phyloP scores from a whole-genome alignment of 495 filamentous ascomycete genomes.

The Aspergillus sclerotiicarbonarius region DNA sequence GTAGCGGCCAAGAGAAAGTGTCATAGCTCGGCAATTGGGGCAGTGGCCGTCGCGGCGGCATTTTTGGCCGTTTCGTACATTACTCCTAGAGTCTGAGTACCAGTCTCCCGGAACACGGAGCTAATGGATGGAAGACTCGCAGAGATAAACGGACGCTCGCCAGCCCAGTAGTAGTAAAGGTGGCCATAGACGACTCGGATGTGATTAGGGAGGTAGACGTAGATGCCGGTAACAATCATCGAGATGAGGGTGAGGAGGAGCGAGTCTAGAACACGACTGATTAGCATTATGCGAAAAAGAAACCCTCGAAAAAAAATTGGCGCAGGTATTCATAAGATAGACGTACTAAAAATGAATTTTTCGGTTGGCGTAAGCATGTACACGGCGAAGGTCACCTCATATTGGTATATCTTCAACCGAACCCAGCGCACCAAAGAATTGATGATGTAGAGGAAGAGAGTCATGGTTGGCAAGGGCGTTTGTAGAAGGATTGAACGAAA shows the following conservation, averaged over 20 bases:
- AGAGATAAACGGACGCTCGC: constrained; percentile 57
- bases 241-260: constrained; percentile 82
- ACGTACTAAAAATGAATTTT: constrained; percentile 81
- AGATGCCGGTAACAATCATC: constrained; percentile 79
- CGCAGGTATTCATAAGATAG: background rate
- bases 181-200: constrained; percentile 72
- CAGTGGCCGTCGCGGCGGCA: constrained; percentile 33
- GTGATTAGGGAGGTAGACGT: constrained; percentile 91
- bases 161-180: constrained; percentile 91
- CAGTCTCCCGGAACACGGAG: constrained; percentile 38
- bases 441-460: constrained; percentile 37
- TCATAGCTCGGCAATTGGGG: constrained; percentile 41
- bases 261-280: constrained; percentile 59
- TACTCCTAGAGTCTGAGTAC: constrained; percentile 35
- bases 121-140: constrained; percentile 33
- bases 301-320: background rate
- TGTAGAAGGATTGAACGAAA: background rate
- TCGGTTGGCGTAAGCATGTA: constrained; percentile 86
- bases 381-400: constrained; percentile 78
- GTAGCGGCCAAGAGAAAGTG: background rate
- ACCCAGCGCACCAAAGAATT: constrained; percentile 59
- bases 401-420: constrained; percentile 79
- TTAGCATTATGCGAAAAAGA: constrained; percentile 1
- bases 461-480: constrained; percentile 20
- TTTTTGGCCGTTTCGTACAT: constrained; percentile 45